Evolutionary conservation across 1,284 basidiomycete species (phyloP).

Genomic region (Wolfiporia cocos): DNA sequence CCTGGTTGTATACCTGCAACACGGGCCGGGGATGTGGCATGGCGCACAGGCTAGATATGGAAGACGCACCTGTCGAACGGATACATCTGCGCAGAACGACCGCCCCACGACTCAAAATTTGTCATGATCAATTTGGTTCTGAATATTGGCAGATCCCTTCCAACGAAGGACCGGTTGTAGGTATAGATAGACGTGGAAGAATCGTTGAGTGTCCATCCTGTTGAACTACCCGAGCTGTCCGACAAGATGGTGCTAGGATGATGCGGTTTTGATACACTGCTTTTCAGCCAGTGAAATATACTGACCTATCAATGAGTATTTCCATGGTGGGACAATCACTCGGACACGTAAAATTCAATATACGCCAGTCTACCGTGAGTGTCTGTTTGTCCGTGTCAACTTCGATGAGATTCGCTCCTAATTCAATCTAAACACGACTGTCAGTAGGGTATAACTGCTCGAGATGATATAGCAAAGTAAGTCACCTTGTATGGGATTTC

Average conservation of each 20-base stretch:
- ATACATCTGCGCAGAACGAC: conserved; percentile 17
- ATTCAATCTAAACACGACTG: too few relatives aligned
- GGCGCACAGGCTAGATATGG: neutral
- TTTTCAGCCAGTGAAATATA: too few relatives aligned
- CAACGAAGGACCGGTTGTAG: conserved; percentile 10
- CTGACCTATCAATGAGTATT: conserved; percentile 18
- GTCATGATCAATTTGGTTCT: conserved; percentile 16
- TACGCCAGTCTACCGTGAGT: conserved; percentile 18
- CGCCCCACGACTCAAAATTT: conserved; percentile 9
- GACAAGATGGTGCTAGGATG: neutral
- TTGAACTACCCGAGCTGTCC: too few relatives aligned
- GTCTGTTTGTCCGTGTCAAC: conserved; percentile 12
- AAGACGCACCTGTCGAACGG: conserved; percentile 20
- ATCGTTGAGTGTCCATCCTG: conserved; percentile 12
- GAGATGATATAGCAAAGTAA: too few relatives aligned
- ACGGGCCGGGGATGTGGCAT: neutral
- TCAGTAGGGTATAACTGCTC: too few relatives aligned
- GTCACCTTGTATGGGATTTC: too few relatives aligned
- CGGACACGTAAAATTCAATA: too few relatives aligned
- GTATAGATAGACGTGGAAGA: conserved; percentile 13
- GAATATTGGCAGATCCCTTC: conserved; percentile 14
- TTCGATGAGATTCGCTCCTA: conserved; percentile 15
- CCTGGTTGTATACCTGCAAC: conserved; percentile 7
- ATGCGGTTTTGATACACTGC: too few relatives aligned
- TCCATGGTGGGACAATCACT: conserved; percentile 14